phyloP scores from a whole-genome alignment of 805 yeast species.

The Torulaspora quercuum region DNA sequence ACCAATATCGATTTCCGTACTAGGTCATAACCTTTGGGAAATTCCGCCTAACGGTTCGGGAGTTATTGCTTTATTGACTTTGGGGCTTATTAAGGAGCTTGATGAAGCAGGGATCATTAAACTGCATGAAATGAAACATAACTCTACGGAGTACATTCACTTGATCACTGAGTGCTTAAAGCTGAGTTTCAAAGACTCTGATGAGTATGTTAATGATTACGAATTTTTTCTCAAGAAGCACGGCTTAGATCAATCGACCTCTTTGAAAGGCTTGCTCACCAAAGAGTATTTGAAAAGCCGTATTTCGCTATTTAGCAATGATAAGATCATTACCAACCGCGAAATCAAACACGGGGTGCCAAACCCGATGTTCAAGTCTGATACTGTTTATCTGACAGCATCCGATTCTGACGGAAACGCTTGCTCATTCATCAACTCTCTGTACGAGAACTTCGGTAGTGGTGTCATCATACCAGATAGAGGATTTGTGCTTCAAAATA shows the following conservation, averaged over 20 bases:
- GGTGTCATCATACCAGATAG: slow-evolving; percentile 58
- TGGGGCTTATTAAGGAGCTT: slow-evolving; percentile 61
- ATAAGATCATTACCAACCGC: slow-evolving; percentile 41
- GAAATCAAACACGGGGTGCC: slow-evolving; percentile 52
- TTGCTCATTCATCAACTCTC: slow-evolving; percentile 75
- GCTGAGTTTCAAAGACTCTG: slow-evolving; percentile 70
- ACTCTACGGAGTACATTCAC: slow-evolving; percentile 69
- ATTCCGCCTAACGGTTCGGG: slow-evolving; percentile 87
- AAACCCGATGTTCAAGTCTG: slow-evolving; percentile 55
- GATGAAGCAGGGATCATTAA: slow-evolving; percentile 46
- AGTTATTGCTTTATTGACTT: slow-evolving; percentile 64
- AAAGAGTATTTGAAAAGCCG: slow-evolving; percentile 50
- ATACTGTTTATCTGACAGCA: slow-evolving; percentile 66
- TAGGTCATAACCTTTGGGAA: slow-evolving; percentile 64
- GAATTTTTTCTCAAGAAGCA: slow-evolving; percentile 36
- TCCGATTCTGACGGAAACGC: slow-evolving; percentile 72
- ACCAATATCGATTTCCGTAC: slow-evolving; percentile 54
- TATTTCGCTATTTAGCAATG: slow-evolving; percentile 44
- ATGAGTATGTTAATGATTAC: slow-evolving; percentile 66
- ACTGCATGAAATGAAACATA: slow-evolving; percentile 48
- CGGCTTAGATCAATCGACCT: slow-evolving; percentile 22
- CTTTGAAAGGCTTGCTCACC: slow-evolving; percentile 38
- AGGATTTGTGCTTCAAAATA: slow-evolving; percentile 71
- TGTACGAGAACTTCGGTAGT: slow-evolving; percentile 66
- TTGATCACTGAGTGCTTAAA: slow-evolving; percentile 67